Evolutionary conservation across 1,284 basidiomycete genomes (phyloP).

Genomic region (Fistulinella cinereoalba): DNA sequence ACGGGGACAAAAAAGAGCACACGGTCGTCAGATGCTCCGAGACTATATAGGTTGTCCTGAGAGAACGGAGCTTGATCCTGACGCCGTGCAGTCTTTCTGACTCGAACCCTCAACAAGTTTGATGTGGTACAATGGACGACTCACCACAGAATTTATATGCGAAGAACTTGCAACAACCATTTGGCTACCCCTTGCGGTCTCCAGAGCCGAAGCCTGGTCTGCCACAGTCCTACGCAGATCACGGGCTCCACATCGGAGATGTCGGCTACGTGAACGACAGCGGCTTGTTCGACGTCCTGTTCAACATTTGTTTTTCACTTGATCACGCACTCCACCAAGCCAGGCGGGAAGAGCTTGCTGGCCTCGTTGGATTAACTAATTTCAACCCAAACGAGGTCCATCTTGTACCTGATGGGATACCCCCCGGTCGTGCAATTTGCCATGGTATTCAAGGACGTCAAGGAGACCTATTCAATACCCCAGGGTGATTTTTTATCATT

Average conservation of each 20-base stretch:
- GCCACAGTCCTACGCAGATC: neutral
- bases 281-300: constrained; percentile 1
- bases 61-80: too few species aligned
- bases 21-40: too few species aligned
- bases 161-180: neutral
- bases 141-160: constrained; percentile 1
- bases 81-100: too few species aligned
- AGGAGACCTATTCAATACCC: neutral
- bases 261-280: neutral
- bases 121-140: too few species aligned
- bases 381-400: neutral
- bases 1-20: too few species aligned
- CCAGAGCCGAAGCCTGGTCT: neutral
- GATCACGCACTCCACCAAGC: neutral
- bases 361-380: neutral
- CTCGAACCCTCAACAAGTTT: too few species aligned
- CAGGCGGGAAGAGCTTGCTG: neutral
- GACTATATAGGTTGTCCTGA: too few species aligned
- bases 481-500: neutral
- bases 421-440: neutral
- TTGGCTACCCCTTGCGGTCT: constrained; percentile 4
- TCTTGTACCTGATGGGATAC: neutral
- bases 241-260: constrained; percentile 7
- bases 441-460: neutral
- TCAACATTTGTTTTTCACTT: neutral